Conservation (phyloP, 495 filamentous ascomycete species). For the Penicillium subrubescens region DNA sequence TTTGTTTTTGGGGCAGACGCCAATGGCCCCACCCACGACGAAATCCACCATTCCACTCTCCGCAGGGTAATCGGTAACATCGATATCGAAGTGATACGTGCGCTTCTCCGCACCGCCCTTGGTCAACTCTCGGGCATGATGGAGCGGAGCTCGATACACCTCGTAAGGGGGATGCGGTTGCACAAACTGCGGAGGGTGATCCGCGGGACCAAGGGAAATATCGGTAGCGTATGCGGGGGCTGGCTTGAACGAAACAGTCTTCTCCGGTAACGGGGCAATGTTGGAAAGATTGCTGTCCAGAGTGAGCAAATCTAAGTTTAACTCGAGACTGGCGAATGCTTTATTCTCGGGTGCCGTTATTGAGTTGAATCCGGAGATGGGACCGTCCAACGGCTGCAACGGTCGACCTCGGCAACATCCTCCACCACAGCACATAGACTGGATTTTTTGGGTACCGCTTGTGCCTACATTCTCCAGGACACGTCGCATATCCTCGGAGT, state of each 20-base stretch:
- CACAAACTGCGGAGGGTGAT: constrained; percentile 83
- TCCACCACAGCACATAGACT: constrained; percentile 82
- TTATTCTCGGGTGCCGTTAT: constrained; percentile 67
- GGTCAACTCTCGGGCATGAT: constrained; percentile 82
- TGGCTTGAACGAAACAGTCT: constrained; percentile 68
- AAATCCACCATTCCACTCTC: constrained; percentile 85
- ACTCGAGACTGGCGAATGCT: constrained; percentile 74
- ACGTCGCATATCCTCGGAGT: constrained; percentile 70
- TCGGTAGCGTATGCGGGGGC: constrained; percentile 41
- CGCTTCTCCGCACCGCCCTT: constrained; percentile 91
- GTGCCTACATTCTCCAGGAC: constrained; percentile 53
- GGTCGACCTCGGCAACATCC: constrained; percentile 81
- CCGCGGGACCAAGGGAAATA: constrained; percentile 36
- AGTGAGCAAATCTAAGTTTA: constrained; percentile 75
- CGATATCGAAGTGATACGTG: constrained; percentile 95
- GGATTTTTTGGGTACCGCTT: constrained; percentile 54
- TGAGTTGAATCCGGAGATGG: constrained; percentile 56
- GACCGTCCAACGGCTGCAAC: constrained; percentile 44
- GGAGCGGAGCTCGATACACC: constrained; percentile 83
- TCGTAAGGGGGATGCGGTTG: constrained; percentile 93
- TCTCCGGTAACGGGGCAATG: constrained; percentile 68
- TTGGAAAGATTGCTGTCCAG: constrained; percentile 68
- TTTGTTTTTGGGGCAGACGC: constrained; percentile 86
- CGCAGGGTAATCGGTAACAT: constrained; percentile 91
- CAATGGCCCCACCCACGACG: constrained; percentile 94